Base-by-base conservation (phyloP, 768 basidiomycete species). In the Tricholoma matsutake region DNA sequence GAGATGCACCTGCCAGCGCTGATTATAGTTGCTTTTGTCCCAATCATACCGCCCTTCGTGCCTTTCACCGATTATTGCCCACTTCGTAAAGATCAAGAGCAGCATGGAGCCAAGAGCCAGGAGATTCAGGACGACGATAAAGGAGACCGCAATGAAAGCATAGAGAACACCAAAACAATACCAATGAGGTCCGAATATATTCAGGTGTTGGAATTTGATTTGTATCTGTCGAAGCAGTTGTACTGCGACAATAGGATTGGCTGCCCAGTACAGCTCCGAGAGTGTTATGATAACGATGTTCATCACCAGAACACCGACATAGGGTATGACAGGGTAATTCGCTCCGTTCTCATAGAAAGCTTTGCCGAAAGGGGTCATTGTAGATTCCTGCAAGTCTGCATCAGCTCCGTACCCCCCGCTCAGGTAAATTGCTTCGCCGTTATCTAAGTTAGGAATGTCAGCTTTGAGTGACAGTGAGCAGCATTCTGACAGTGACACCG, bases 21-120 rank as follows among this genome's bases (percentile, higher is more conserved):
- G 80, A 66, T 79, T 80, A 63, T 82, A 82, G 54, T 72, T 75
- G 69, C 75, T 78, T 66, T 75, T 73, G 63, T 82, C 80, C 80
- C 80, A 82, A 45, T 77, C 69, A 59, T 73, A 80, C 43, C 68
- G 68, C 0, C 79, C 80, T 22, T 75, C 72, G 41, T 64, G 63
- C 18, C 80, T 70, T 20, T 70, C 71, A n/a, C 79, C 78, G 43
- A 82, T 76, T 51, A 82, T 61, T 13, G 78, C 45, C 78, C 79
- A 79, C 59, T 82, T 82, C 4, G 75, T 73, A 22, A 66, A 35
- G 54, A 82, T 71, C n/a, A 77, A 78, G 78, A 78, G 80, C 0
- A 72, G 22, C n/a, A 82, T 63, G 22, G 76, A 68, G 43, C 76
- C 29, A 22, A 78, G 6, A 18, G 78, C 78, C 65, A 79, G 79